Base-by-base conservation (phyloP, 2,329 filamentous ascomycete genomes). In the Sordariomycetes sp. region DNA sequence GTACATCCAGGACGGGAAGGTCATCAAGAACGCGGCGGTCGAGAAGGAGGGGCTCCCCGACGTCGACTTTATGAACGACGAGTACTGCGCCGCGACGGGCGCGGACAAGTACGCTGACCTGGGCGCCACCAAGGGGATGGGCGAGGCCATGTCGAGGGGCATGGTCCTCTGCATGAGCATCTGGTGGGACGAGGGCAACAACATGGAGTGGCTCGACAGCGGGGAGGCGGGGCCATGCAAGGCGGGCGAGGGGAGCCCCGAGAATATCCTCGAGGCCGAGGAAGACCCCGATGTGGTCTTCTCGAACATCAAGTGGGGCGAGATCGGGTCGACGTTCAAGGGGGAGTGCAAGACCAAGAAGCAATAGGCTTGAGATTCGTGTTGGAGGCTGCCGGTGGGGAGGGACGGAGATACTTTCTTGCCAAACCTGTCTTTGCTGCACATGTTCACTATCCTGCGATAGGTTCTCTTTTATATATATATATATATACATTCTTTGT, bases 281-380 rank as follows among this genome's bases (percentile, higher is more conserved):
- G 74, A 76, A 1, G 69, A 70, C 54, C 75, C 80, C 0, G 70
- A 70, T 15, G 77, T 84, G 3, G 74, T 69, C 1, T 84, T 80
- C 63, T 77, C 74, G 60, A 76, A 82, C 62, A 77, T 84, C 62
- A 76, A 74, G 63, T 80, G 78, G 73, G 81, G 81, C n/a, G 78
- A 84, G 61, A 77, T 84, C 62, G 78, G 75, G 4, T 78, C 77
- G 20, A 84, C 76, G 0, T 78, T 70, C 55, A 57, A 61, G 59
- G 50, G 60, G 1, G 28, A 60, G 53, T 63, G 36, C 39, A 54
- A 54, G 39, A 48, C 54, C 36, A 28, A 60, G 53, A 54, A 54
- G 39, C 54, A 51, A 10, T 56, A 24, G 34, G 32, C 32, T 5
- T 24, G n/a, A 12, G 35, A 10, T 25, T 10, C 2, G 10, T 8